Conservation (phyloP, 306 rosid species). For the Castanospermum australe region DNA sequence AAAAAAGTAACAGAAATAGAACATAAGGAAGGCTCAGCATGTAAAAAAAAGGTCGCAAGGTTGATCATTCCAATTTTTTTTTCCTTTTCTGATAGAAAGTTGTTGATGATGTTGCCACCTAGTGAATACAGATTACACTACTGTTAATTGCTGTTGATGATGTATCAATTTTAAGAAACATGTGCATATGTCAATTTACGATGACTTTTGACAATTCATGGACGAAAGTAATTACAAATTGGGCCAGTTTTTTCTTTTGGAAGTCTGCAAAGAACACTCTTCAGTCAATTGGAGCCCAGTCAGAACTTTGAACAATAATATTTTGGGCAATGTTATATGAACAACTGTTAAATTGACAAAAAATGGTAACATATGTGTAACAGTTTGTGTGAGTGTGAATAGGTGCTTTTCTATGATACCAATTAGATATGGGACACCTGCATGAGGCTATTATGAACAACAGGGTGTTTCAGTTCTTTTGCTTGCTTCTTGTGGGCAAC, state of each 20-base stretch:
- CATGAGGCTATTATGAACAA: too few relatives aligned
- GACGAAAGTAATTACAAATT: background rate
- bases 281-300: background rate
- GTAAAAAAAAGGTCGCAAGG: background rate
- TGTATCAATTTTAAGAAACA: background rate
- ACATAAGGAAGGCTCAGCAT: background rate
- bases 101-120: conserved; percentile 15
- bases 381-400: too few relatives aligned
- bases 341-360: too few relatives aligned
- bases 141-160: background rate
- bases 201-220: background rate
- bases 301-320: too few relatives aligned
- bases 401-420: too few relatives aligned
- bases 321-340: too few relatives aligned
- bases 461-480: too few relatives aligned
- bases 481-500: too few relatives aligned
- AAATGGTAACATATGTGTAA: too few relatives aligned
- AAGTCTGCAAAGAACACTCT: background rate
- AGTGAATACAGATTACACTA: background rate
- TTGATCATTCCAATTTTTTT: background rate
- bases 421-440: too few relatives aligned
- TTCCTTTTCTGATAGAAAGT: conserved; percentile 1
- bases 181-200: conserved; percentile 3
- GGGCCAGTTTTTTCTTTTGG: background rate
- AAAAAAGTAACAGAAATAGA: background rate